Base-by-base conservation (phyloP, 129 eudicot species). In the Helichrysum umbraculigerum region DNA sequence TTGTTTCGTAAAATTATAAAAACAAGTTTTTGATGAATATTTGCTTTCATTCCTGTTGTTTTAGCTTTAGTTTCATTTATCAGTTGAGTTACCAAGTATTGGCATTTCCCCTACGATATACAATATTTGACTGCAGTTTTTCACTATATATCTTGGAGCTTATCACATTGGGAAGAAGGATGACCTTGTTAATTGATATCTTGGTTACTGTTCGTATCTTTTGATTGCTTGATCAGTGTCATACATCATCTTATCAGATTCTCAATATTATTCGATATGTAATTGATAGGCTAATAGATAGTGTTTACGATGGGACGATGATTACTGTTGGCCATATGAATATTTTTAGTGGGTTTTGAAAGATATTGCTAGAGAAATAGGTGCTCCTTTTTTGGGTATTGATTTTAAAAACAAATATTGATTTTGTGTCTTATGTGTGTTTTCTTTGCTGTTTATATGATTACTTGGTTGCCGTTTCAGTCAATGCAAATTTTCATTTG, bases 1-100 rank as follows among this genome's bases (percentile, higher is more conserved):
- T 77, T 70, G 64, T 78, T 60, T 60, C 41, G 0, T 28, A 68
- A 39, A 28, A 56, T 39, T 68, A 57, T 56, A 25, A 25, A 25
- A 25, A 25, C 35, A 29, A 57, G 62, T 77, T 42, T 37, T 59
- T 11, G n/a, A 77, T 58, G 62, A 58, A 69, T 22, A 39, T 41
- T 39, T 58, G 70, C 39, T 77, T 68, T 68, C 54, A 32, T 29
- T 19, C 10, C 17, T 65, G 35, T 65, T 33, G 79, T 35, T 66
- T 64, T 50, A 65, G 75, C 58, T 77, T 68, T 68, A 68, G 47
- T 41, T 28, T 68, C 33, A 10, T 77, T 33, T 77, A 10, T 29
- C 30, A 25, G 25, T 58, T 37, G 74, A n/a, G 70, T 28, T 59
- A 2, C 69, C 60, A 73, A 39, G 21, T 75, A 30, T 75, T n/a